phyloP scores from a whole-genome alignment of 345 rosid genomes.

The Conringia planisiliqua region DNA sequence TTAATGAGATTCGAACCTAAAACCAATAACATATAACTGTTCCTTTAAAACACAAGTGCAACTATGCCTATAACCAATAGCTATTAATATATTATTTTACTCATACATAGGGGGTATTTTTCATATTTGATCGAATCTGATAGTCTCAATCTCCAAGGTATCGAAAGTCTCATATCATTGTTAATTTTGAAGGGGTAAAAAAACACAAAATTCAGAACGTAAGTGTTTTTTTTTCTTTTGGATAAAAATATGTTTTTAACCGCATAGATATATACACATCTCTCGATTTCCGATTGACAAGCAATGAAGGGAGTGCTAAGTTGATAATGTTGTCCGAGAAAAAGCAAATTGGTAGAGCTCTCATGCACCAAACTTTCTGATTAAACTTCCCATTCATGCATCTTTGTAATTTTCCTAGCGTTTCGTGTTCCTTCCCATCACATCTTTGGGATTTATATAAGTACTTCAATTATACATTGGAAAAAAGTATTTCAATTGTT shows the following conservation, averaged over 20 bases:
- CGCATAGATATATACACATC: background rate
- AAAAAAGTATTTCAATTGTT: too few relatives aligned
- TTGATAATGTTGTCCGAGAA: background rate
- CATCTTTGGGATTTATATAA: slow-evolving; percentile 24
- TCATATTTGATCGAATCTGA: background rate
- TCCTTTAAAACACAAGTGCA: background rate
- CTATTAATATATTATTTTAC: too few relatives aligned
- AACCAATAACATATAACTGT: background rate
- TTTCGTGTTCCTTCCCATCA: slow-evolving; percentile 19
- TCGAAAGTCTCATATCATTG: background rate
- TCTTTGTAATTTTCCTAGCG: slow-evolving; percentile 26
- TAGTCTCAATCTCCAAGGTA: background rate
- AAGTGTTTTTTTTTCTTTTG: background rate
- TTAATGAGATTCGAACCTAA: too few relatives aligned
- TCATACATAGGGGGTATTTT: background rate
- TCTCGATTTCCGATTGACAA: background rate
- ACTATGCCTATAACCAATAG: background rate
- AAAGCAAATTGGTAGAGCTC: slow-evolving; percentile 20
- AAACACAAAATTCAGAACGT: background rate
- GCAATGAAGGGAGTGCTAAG: background rate
- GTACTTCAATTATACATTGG: background rate
- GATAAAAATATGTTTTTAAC: too few relatives aligned
- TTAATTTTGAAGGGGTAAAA: background rate
- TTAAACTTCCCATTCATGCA: slow-evolving; percentile 68
- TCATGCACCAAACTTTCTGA: slow-evolving; percentile 83